Evolutionary conservation across 2,329 filamentous ascomycete genomes (phyloP), one percentile per base, ranked within the genome.

Genomic region (Elsinoe perseae): DNA sequence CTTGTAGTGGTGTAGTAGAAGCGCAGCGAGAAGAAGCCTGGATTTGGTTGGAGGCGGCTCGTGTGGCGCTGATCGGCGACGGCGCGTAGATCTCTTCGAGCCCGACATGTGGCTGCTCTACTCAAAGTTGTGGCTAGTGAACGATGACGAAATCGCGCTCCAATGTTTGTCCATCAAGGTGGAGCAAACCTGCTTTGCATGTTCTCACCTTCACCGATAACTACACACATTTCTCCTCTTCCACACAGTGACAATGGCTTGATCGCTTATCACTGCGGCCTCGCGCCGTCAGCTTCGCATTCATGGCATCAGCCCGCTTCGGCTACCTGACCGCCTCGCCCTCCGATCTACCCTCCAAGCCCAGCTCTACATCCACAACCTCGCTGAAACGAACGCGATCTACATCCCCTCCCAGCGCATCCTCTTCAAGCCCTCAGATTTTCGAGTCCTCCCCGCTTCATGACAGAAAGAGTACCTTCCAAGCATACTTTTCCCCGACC

Each of bases 401-500:
- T 25, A 5, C 38, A 27, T 50, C 58, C 30, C 25, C 38, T 10
- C 43, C 44, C 1, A 56, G 50, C 14, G 42, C 28, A 27, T 36
- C 56, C 4, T 7, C 58, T 4, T 14, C 28, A 6, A 30, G 12
- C 7, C 58, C 63, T 18, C 60, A 69, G n/a, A 67, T 77, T 55
- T 78, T 72, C 64, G 68, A 65, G 34, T 80, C 77, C 9, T 59
- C 65, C 7, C 65, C 71, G 3, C 74, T 80, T 56, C 64, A 74
- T 50, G 76, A 80, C 61, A 75, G 77, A 60, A 68, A 70, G n/a
- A 80, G 76, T 9, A 73, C 66, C 14, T 81, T 81, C 70, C 65
- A 73, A 56, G 78, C 70, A 58, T 71, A 72, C 60, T 81, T 73
- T 66, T 78, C 77, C 25, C 72, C 75, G 30, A 68, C 69, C 5